A percentile compares a stretch with the other conserved stretches of the same genome.
Conservation (phyloP, 495 filamentous ascomycete genomes). For the Annulohypoxylon nitens region DNA sequence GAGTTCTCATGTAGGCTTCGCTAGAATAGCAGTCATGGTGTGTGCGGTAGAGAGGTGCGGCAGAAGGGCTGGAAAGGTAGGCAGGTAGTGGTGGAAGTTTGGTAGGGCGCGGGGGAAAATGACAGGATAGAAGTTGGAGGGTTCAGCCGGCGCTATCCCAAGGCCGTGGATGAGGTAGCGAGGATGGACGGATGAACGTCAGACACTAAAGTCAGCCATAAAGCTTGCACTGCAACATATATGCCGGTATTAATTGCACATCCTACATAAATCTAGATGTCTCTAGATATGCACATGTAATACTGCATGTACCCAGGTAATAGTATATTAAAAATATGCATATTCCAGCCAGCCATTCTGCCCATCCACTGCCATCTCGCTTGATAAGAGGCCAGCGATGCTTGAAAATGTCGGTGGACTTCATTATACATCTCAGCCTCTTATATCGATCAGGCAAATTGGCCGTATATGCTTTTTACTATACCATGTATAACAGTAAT, state of each 20-base stretch:
- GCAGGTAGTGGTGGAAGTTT: background rate
- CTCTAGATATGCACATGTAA: slow-evolving; percentile 13
- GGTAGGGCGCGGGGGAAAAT: slow-evolving; percentile 10
- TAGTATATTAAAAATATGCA: slow-evolving; percentile 1
- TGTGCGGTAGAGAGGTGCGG: background rate
- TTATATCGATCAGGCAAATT: slow-evolving; percentile 32
- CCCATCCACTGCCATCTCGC: background rate
- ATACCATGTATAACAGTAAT: slow-evolving; percentile 7
- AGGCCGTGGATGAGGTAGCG: slow-evolving; percentile 44
- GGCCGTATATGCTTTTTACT: background rate
- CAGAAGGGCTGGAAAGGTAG: background rate
- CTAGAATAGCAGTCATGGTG: background rate
- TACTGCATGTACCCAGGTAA: background rate
- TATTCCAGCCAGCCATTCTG: background rate
- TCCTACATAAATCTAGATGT: slow-evolving; percentile 21
- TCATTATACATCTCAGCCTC: slow-evolving; percentile 29
- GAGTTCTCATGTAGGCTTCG: background rate
- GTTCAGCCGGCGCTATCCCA: slow-evolving; percentile 20
- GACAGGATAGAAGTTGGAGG: slow-evolving; percentile 7
- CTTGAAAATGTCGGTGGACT: slow-evolving; percentile 22
- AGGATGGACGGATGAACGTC: slow-evolving; percentile 27
- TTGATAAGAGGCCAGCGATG: slow-evolving; percentile 20
- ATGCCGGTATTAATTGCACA: slow-evolving; percentile 36
- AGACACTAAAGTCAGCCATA: slow-evolving; percentile 17
- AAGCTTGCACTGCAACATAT: slow-evolving; percentile 25